phyloP scores from a whole-genome alignment of 2,329 filamentous ascomycete genomes.

The Claviceps pusilla region DNA sequence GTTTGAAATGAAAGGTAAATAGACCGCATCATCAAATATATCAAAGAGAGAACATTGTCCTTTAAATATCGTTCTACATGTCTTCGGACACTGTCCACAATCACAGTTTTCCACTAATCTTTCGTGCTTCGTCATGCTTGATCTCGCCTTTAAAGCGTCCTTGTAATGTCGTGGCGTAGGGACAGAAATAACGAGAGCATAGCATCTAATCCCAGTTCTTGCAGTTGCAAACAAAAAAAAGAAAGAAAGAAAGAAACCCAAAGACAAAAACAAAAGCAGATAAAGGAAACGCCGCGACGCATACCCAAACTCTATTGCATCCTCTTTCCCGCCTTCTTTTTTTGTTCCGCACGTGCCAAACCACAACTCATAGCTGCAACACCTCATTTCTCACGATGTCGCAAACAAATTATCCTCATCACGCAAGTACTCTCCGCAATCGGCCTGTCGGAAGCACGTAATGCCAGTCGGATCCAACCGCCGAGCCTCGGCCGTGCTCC shows the following conservation, averaged over 20 bases:
- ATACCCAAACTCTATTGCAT: neutral
- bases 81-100: neutral
- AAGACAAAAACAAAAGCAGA: neutral
- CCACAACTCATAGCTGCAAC: too few species aligned
- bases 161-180: neutral
- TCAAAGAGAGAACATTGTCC: neutral
- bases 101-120: neutral
- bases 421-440: conserved; percentile 86
- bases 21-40: neutral
- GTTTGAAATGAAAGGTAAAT: neutral
- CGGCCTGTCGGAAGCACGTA: conserved; percentile 78
- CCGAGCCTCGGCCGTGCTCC: conserved; percentile 69
- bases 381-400: neutral
- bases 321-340: neutral
- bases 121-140: neutral
- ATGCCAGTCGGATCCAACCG: conserved; percentile 82
- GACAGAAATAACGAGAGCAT: too few species aligned
- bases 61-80: neutral
- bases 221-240: neutral
- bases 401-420: conserved; percentile 55
- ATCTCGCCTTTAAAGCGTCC: neutral
- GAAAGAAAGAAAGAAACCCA: neutral
- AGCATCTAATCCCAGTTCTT: neutral
- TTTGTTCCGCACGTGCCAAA: neutral
- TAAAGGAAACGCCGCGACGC: neutral